phyloP scores from a whole-genome alignment of 164 flowering plant genomes.

The Kalanchoe fedtschenkoi region DNA sequence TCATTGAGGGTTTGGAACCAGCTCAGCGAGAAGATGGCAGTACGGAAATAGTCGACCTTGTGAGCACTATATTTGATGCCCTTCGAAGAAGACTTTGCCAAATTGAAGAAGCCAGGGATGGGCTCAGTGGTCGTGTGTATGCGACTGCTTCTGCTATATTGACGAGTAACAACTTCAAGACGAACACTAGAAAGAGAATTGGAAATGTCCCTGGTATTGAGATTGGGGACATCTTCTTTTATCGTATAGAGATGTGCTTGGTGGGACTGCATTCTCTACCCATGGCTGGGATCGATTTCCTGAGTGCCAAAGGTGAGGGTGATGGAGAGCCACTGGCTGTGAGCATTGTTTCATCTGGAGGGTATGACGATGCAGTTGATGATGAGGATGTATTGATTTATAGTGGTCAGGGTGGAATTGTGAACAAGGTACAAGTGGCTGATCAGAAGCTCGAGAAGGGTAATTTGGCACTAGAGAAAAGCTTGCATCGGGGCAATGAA shows the following conservation, averaged over 20 bases:
- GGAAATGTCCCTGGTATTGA: slow-evolving; percentile 53
- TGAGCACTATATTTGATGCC: slow-evolving; percentile 21
- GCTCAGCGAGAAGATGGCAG: slow-evolving; percentile 22
- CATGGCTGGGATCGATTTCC: slow-evolving; percentile 60
- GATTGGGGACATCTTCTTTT: slow-evolving; percentile 53
- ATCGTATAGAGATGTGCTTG: slow-evolving; percentile 45
- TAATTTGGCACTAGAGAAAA: slow-evolving; percentile 13
- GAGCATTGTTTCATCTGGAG: slow-evolving; percentile 55
- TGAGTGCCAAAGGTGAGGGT: slow-evolving; percentile 15
- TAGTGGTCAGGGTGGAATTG: slow-evolving; percentile 46
- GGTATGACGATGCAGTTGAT: slow-evolving; percentile 40
- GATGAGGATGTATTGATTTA: slow-evolving; percentile 48
- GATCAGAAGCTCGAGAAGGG: slow-evolving; percentile 14
- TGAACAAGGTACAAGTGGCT: slow-evolving; percentile 7
- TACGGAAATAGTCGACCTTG: slow-evolving; percentile 17
- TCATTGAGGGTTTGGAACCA: neutral
- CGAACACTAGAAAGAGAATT: slow-evolving; percentile 37
- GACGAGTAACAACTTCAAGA: slow-evolving; percentile 33
- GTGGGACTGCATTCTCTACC: slow-evolving; percentile 45
- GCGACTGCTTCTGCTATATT: slow-evolving; percentile 23
- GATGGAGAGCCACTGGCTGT: slow-evolving; percentile 40
- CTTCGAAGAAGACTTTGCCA: slow-evolving; percentile 32
- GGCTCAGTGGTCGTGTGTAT: slow-evolving; percentile 25
- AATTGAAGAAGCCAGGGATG: slow-evolving; percentile 27
- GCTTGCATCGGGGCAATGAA: slow-evolving; percentile 8